These are phyloP conservation scores for Xylaria acuta DNA, from an alignment of 495 filamentous ascomycete species.

Conservation along the genomic window DNA sequence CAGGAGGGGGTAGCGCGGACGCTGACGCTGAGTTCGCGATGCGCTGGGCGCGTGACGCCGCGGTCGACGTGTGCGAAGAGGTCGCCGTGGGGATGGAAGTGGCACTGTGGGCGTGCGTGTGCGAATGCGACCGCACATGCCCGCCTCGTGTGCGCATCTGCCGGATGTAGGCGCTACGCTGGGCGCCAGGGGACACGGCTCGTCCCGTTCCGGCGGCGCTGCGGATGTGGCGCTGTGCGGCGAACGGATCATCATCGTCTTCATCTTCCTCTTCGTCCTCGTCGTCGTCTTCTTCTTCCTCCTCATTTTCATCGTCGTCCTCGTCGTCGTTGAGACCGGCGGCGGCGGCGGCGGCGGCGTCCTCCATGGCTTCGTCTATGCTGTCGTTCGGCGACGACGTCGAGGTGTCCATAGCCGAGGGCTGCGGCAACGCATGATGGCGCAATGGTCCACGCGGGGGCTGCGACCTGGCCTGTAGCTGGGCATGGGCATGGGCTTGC, in stretches of 20 bases:
- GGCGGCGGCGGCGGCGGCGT: slow-evolving; percentile 5
- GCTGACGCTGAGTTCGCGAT: slow-evolving; percentile 21
- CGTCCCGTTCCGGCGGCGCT: slow-evolving; percentile 14
- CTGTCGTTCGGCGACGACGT: slow-evolving; percentile 29
- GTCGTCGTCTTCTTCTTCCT: slow-evolving; percentile 7
- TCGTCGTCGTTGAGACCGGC: slow-evolving; percentile 18
- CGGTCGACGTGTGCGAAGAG: slow-evolving; percentile 5
- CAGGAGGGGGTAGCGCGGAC: slow-evolving; percentile 8
- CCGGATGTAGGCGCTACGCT: slow-evolving; percentile 19
- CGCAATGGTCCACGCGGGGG: neutral
- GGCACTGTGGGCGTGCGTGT: neutral
- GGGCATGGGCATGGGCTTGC: slow-evolving; percentile 31
- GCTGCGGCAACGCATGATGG: slow-evolving; percentile 13
- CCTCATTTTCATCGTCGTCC: neutral
- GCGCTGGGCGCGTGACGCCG: slow-evolving; percentile 29
- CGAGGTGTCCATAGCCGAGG: slow-evolving; percentile 37
- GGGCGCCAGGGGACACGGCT: slow-evolving; percentile 22
- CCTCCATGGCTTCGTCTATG: slow-evolving; percentile 36
- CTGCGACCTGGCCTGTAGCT: slow-evolving; percentile 29
- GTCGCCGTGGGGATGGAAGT: slow-evolving; percentile 21
- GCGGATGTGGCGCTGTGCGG: slow-evolving; percentile 32
- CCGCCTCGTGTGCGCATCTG: slow-evolving; percentile 26
- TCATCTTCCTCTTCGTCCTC: slow-evolving; percentile 37
- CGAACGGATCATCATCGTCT: slow-evolving; percentile 40
- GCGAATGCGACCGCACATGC: slow-evolving; percentile 25